A percentile compares a stretch with the other conserved stretches of the same genome.
Conservation (phyloP, 176 grass and related monocot species). For the Bonia amplexicaulis region DNA sequence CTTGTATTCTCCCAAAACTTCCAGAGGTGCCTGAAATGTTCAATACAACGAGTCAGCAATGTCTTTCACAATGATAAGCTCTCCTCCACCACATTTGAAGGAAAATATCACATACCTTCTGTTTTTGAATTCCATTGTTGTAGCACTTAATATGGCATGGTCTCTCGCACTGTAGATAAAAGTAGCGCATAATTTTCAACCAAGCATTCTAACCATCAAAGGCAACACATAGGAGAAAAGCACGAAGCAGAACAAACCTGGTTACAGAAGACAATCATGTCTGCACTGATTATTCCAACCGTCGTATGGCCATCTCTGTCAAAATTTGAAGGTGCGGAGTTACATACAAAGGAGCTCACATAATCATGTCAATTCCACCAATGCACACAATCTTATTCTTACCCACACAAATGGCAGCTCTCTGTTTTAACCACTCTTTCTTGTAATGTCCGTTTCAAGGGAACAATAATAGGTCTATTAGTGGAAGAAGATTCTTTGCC, state of each 20-base stretch:
- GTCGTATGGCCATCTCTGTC: conserved; percentile 38
- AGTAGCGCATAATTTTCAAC: conserved; percentile 26
- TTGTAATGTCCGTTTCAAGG: conserved; percentile 50
- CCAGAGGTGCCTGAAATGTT: conserved; percentile 40
- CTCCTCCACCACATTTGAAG: conserved; percentile 16
- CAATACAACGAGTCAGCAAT: conserved; percentile 8
- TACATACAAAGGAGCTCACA: conserved; percentile 26
- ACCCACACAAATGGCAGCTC: conserved; percentile 63
- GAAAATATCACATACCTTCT: conserved; percentile 31
- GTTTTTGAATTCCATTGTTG: conserved; percentile 6
- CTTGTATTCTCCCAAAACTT: conserved; percentile 41
- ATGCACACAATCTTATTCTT: conserved; percentile 30
- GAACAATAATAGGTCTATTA: conserved; percentile 23
- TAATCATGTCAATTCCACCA: conserved; percentile 20
- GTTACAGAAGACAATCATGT: conserved; percentile 69
- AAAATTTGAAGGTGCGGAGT: conserved; percentile 21
- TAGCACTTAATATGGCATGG: conserved; percentile 70
- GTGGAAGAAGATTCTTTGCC: conserved; percentile 16
- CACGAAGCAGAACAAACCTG: conserved; percentile 42
- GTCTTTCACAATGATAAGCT: conserved; percentile 18
- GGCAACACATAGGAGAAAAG: not conserved
- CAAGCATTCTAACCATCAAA: conserved; percentile 20
- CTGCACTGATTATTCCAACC: conserved; percentile 26
- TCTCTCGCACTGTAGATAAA: conserved; percentile 63
- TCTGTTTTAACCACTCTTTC: conserved; percentile 36